Evolutionary conservation across 78 protist genomes (phyloP).

Genomic region (Anaeramoeba flamelloides): DNA sequence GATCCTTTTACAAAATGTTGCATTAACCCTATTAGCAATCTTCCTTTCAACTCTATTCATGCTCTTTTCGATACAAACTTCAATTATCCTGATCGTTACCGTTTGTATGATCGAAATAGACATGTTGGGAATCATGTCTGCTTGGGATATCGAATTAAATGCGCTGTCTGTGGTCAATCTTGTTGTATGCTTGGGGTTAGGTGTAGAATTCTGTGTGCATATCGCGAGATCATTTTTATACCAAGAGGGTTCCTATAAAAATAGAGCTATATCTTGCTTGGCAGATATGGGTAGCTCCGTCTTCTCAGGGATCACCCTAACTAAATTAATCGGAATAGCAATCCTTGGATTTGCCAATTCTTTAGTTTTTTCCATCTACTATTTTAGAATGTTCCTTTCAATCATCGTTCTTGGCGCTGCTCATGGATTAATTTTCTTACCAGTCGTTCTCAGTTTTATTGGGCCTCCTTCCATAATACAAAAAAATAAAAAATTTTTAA

Average conservation of each 20-base stretch:
- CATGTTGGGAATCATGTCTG: conserved; percentile 33
- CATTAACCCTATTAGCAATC: conserved; percentile 33
- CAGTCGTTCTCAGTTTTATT: conserved; percentile 26
- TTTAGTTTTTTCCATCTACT: conserved; percentile 24
- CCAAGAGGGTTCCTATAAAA: conserved; percentile 3
- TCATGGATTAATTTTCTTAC: conserved; percentile 40
- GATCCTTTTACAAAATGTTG: conserved; percentile 19
- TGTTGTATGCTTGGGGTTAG: conserved; percentile 48
- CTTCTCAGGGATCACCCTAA: conserved; percentile 38
- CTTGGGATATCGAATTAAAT: conserved; percentile 39
- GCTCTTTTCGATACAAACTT: conserved; percentile 12
- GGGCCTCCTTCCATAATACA: no score
- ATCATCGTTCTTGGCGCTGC: conserved; percentile 39
- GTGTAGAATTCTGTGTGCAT: conserved; percentile 54
- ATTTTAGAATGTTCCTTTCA: conserved; percentile 42
- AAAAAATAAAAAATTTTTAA: no score
- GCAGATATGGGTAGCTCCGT: conserved; percentile 38
- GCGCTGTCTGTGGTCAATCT: conserved; percentile 51
- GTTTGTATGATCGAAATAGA: conserved; percentile 37
- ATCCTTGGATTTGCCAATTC: conserved; percentile 35
- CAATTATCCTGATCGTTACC: conserved; percentile 22
- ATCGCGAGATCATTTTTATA: conserved; percentile 27
- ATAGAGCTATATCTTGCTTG: conserved; percentile 27
- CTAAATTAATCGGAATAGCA: conserved; percentile 44
- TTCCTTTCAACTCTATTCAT: conserved; percentile 24